Conservation (phyloP, 768 basidiomycete genomes). For the Mycena belliarum region DNA sequence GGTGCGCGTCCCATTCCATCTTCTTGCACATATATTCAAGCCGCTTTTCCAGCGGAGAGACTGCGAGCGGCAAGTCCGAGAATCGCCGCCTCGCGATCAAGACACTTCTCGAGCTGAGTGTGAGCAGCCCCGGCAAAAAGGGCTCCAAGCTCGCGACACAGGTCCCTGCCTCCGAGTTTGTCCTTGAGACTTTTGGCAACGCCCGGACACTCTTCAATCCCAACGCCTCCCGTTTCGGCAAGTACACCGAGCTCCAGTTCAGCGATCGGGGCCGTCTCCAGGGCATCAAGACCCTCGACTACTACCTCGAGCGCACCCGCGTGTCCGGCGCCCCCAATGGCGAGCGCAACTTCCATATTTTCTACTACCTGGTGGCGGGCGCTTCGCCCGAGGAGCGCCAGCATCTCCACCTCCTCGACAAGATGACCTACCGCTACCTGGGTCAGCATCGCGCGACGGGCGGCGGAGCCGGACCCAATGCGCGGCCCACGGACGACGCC, state of each 20-base stretch:
- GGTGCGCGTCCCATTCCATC: conserved; percentile 45
- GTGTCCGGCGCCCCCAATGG: conserved; percentile 88
- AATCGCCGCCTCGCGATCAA: conserved; percentile 89
- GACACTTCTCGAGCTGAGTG: conserved; percentile 85
- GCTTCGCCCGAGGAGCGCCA: conserved; percentile 86
- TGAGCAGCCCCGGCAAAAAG: conserved; percentile 89
- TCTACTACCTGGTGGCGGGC: conserved; percentile 94
- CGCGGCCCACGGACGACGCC: conserved; percentile 77
- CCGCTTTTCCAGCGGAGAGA: conserved; percentile 71
- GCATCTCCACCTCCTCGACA: conserved; percentile 82
- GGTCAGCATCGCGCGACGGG: conserved; percentile 62
- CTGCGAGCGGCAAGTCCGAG: conserved; percentile 93
- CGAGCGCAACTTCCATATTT: conserved; percentile 96
- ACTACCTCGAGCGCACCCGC: conserved; percentile 90
- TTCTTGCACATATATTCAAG: not conserved
- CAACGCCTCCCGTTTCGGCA: conserved; percentile 95
- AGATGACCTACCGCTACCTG: conserved; percentile 83
- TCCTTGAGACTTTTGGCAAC: conserved; percentile 92
- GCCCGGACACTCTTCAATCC: conserved; percentile 90
- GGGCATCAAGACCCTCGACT: conserved; percentile 94
- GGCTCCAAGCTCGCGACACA: conserved; percentile 85
- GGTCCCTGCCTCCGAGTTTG: conserved; percentile 91
- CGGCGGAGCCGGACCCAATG: conserved; percentile 43
- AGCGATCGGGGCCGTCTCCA: conserved; percentile 85
- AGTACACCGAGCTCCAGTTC: conserved; percentile 98